These are phyloP conservation scores for Bjerkandera adusta DNA, from an alignment of 1,284 basidiomycete genomes.

Conservation along the genomic window DNA sequence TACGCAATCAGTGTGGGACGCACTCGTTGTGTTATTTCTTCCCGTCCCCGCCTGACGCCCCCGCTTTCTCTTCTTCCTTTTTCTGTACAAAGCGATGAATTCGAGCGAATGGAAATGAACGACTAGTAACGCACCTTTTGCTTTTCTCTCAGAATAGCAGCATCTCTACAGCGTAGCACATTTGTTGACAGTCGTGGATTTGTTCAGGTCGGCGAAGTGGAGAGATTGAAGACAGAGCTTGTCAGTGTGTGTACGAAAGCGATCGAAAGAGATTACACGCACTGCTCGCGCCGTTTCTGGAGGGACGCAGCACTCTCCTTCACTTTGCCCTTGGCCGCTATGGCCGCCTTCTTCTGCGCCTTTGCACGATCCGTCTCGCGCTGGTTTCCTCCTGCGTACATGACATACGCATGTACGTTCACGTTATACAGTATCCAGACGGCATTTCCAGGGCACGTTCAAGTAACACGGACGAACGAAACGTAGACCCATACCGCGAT, in stretches of 20 bases:
- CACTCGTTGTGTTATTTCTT: slow-evolving; percentile 43
- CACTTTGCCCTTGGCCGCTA: slow-evolving; percentile 48
- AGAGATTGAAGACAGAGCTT: background rate
- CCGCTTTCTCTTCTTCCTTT: slow-evolving; percentile 56
- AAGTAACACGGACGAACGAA: too few species aligned
- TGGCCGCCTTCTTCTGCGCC: slow-evolving; percentile 68
- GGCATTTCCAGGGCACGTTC: too few species aligned
- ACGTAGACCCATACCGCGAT: too few species aligned
- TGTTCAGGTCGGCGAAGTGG: background rate
- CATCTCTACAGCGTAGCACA: slow-evolving; percentile 51
- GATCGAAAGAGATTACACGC: slow-evolving; percentile 33
- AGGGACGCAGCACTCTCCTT: slow-evolving; percentile 66
- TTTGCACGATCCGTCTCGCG: slow-evolving; percentile 70
- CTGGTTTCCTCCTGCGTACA: slow-evolving; percentile 86
- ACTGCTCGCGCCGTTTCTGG: slow-evolving; percentile 73
- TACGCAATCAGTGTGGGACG: too few species aligned
- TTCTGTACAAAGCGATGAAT: slow-evolving; percentile 40
- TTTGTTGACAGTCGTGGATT: too few species aligned
- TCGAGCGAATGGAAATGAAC: background rate
- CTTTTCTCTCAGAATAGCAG: slow-evolving; percentile 69
- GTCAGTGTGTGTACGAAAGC: background rate
- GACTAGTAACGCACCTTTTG: slow-evolving; percentile 51
- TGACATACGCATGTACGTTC: too few species aligned
- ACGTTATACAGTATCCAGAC: too few species aligned
- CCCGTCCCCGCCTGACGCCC: slow-evolving; percentile 30